These are phyloP conservation scores for Serendipita vermifera DNA, from an alignment of 768 basidiomycete species.

Conservation along the genomic window DNA sequence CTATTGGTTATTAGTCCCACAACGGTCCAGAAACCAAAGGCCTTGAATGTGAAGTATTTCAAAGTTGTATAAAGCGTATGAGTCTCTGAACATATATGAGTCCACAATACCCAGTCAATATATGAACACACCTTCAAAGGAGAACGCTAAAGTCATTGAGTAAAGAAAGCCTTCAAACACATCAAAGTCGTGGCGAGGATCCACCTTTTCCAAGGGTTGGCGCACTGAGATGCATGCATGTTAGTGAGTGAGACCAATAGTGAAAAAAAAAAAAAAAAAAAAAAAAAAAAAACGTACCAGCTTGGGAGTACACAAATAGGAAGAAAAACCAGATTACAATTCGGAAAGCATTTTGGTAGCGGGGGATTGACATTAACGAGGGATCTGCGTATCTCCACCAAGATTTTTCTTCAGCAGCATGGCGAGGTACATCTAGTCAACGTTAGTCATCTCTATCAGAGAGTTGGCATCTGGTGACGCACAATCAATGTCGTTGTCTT, in stretches of 20 bases:
- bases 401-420: conserved; percentile 35
- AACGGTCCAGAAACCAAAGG: conserved; percentile 67
- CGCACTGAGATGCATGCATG: conserved; percentile 34
- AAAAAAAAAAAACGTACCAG: conserved; percentile 35
- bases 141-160: conserved; percentile 60
- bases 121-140: conserved; percentile 54
- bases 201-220: conserved; percentile 61
- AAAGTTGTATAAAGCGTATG: conserved; percentile 61
- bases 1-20: conserved; percentile 60
- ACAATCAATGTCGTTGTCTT: conserved; percentile 70
- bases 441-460: conserved; percentile 13
- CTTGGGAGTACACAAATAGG: conserved; percentile 69
- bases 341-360: conserved; percentile 72
- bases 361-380: conserved; percentile 65
- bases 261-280: not conserved
- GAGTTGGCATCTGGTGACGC: conserved; percentile 16
- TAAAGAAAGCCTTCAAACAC: conserved; percentile 73
- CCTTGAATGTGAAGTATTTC: conserved; percentile 64
- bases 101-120: not conserved
- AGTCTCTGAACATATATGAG: conserved; percentile 29
- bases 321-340: conserved; percentile 67
- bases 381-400: conserved; percentile 68
- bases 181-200: conserved; percentile 49
- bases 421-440: conserved; percentile 51
- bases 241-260: conserved; percentile 8